These are phyloP conservation scores for Picocystis salinarum DNA, from an alignment of 139 green algal genomes.

Conservation along the genomic window DNA sequence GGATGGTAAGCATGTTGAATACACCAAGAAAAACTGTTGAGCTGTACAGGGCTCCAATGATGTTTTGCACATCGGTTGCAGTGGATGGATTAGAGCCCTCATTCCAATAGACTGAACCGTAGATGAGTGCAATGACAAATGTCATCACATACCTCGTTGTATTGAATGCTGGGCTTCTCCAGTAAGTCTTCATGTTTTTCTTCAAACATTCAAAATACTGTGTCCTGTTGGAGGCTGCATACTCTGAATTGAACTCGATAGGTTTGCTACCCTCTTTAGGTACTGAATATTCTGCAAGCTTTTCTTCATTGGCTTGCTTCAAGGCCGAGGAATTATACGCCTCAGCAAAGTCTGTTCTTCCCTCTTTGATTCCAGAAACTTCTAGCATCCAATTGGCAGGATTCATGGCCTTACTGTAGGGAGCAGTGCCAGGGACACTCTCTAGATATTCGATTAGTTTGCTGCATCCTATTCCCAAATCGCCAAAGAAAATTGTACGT, in stretches of 20 bases:
- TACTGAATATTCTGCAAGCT: no score
- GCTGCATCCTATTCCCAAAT: slow-evolving; percentile 32
- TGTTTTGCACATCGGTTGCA: slow-evolving; percentile 20
- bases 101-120: slow-evolving; percentile 11
- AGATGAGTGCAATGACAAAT: slow-evolving; percentile 5
- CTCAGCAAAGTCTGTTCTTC: no score
- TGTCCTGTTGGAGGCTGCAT: no score
- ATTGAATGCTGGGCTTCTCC: slow-evolving; percentile 11
- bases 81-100: slow-evolving; percentile 21
- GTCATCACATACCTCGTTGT: slow-evolving; percentile 7
- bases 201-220: background rate
- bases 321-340: no score
- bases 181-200: slow-evolving; percentile 6
- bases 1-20: slow-evolving; percentile 33
- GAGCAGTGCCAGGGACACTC: no score
- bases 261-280: no score
- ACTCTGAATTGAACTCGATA: no score
- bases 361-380: no score
- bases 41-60: slow-evolving; percentile 21
- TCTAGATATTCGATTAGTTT: slow-evolving; percentile 49
- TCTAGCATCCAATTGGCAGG: slow-evolving; percentile 26
- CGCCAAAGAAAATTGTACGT: slow-evolving; percentile 59
- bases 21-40: slow-evolving; percentile 10
- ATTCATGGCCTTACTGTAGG: no score
- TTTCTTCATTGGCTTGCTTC: no score